These are phyloP conservation scores for Lentinula detonsa DNA, from an alignment of 768 basidiomycete genomes.

Conservation along the genomic window DNA sequence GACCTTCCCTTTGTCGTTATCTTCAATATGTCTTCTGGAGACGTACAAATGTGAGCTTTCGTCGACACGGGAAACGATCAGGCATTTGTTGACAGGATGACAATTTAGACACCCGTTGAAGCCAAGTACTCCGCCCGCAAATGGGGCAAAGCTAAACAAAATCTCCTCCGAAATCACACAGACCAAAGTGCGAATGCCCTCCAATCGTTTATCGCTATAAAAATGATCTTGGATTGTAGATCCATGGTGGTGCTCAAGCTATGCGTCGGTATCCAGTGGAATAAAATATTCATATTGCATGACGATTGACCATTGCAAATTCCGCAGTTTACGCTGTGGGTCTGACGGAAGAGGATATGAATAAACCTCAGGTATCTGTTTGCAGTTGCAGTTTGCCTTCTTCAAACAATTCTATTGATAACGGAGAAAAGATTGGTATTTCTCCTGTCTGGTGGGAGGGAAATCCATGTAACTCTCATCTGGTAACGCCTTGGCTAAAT, in stretches of 20 bases:
- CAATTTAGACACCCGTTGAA: slow-evolving; percentile 34
- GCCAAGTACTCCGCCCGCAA: slow-evolving; percentile 14
- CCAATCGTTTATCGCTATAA: not conserved
- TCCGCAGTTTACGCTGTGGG: slow-evolving; percentile 71
- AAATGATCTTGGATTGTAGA: slow-evolving; percentile 21
- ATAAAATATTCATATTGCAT: not conserved
- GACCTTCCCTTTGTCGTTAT: not conserved
- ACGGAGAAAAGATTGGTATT: slow-evolving; percentile 63
- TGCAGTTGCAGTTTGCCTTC: not conserved
- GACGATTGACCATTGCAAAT: not conserved
- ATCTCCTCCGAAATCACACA: slow-evolving; percentile 71
- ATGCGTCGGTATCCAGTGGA: slow-evolving; percentile 53
- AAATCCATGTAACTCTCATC: slow-evolving; percentile 82
- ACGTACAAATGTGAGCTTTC: slow-evolving; percentile 7
- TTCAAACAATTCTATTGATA: not conserved
- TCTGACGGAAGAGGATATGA: slow-evolving; percentile 72
- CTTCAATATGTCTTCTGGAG: slow-evolving; percentile 3
- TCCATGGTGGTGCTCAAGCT: slow-evolving; percentile 74
- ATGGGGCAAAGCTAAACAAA: slow-evolving; percentile 57
- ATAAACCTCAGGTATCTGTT: slow-evolving; percentile 66
- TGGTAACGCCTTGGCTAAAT: slow-evolving; percentile 33
- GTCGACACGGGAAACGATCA: not conserved
- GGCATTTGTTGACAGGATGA: not conserved
- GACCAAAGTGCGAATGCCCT: slow-evolving; percentile 50
- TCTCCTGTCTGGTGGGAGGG: slow-evolving; percentile 93